Conservation (phyloP, 1,284 basidiomycete genomes). For the Ceratobasidium sp. region DNA sequence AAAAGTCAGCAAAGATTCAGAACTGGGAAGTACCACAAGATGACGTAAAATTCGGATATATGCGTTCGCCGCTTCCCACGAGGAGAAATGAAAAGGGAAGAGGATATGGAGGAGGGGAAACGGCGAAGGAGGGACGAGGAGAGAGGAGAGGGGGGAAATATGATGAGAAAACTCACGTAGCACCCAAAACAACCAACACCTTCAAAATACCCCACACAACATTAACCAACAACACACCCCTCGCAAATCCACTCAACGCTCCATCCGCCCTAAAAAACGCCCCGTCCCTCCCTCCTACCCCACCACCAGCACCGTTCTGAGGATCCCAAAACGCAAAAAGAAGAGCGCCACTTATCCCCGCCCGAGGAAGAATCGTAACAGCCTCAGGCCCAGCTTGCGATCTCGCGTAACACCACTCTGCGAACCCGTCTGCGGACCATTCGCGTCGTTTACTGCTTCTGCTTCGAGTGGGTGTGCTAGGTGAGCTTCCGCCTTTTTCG, state of each 20-base stretch:
- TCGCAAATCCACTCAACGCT: conserved; percentile 76
- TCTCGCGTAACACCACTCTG: conserved; percentile 83
- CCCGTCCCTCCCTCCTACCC: conserved; percentile 66
- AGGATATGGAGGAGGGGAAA: neutral
- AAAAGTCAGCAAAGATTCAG: neutral
- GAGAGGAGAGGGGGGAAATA: too few species aligned
- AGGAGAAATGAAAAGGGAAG: neutral
- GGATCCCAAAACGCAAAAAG: conserved; percentile 74
- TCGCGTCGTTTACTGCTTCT: neutral
- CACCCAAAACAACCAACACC: conserved; percentile 70
- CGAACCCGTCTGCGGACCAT: conserved; percentile 56
- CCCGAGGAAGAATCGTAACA: conserved; percentile 81
- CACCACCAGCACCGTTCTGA: conserved; percentile 63
- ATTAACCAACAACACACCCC: conserved; percentile 80
- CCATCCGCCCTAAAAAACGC: conserved; percentile 78
- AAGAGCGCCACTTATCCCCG: conserved; percentile 76
- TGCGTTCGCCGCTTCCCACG: neutral
- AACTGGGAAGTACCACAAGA: too few species aligned
- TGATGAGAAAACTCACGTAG: conserved; percentile 70
- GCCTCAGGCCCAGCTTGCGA: conserved; percentile 85
- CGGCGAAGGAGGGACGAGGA: too few species aligned
- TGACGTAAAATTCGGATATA: too few species aligned
- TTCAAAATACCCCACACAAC: conserved; percentile 82
- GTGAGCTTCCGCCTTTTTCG: too few species aligned
- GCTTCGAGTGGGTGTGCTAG: too few species aligned